These are phyloP conservation scores for Stellera chamaejasme DNA, from an alignment of 345 rosid species.

Conservation along the genomic window DNA sequence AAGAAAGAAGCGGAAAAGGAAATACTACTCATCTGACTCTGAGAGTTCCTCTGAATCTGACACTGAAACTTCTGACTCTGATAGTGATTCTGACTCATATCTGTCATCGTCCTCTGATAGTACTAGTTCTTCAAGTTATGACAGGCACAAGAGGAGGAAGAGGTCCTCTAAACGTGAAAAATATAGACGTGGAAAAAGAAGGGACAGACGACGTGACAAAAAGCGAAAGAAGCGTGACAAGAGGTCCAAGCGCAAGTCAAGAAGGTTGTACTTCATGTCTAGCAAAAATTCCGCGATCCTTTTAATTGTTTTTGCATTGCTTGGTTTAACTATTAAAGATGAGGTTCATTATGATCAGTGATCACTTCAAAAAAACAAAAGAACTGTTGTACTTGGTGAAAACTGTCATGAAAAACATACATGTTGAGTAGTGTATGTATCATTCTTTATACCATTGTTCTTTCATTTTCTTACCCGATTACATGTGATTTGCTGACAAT, in stretches of 20 bases:
- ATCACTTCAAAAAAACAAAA: too few relatives aligned
- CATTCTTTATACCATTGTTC: too few relatives aligned
- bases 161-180: conserved; percentile 69
- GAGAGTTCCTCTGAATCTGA: conserved; percentile 82
- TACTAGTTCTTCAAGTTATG: conserved; percentile 89
- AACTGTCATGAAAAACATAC: too few relatives aligned
- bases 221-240: conserved; percentile 62
- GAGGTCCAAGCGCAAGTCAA: conserved; percentile 66
- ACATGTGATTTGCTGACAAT: too few relatives aligned
- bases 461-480: too few relatives aligned
- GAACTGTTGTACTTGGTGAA: too few relatives aligned
- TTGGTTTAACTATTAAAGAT: background rate
- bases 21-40: conserved; percentile 67
- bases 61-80: conserved; percentile 67
- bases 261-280: conserved; percentile 41
- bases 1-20: conserved; percentile 65
- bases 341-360: too few relatives aligned
- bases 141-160: conserved; percentile 71
- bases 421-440: too few relatives aligned
- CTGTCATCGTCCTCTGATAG: conserved; percentile 59
- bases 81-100: conserved; percentile 65
- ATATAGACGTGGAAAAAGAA: conserved; percentile 54
- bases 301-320: conserved; percentile 7
- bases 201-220: conserved; percentile 72
- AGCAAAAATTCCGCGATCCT: background rate